Evolutionary conservation across 2,329 filamentous ascomycete genomes (phyloP).

Genomic region (Stachybotrys echinatus): DNA sequence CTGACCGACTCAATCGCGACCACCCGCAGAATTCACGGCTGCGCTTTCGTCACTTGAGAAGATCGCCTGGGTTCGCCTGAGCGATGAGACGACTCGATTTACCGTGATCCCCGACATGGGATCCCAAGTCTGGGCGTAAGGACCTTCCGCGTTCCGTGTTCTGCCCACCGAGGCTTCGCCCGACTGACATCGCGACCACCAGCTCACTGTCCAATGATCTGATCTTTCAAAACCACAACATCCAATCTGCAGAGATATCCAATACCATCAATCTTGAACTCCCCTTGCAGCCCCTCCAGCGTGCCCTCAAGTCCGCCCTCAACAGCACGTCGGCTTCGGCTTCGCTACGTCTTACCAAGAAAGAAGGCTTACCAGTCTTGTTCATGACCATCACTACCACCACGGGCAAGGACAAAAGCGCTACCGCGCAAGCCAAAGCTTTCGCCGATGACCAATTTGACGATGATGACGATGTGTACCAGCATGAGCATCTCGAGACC

Average conservation of each 20-base stretch:
- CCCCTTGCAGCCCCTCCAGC: slow-evolving; percentile 78
- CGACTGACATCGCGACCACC: slow-evolving; percentile 5
- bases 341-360: slow-evolving; percentile 86
- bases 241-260: slow-evolving; percentile 74
- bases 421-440: slow-evolving; percentile 21
- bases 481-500: slow-evolving; percentile 48
- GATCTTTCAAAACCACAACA: slow-evolving; percentile 79
- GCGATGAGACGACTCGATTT: slow-evolving; percentile 83
- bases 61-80: slow-evolving; percentile 85
- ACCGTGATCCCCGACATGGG: slow-evolving; percentile 93
- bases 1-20: background rate
- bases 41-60: slow-evolving; percentile 67
- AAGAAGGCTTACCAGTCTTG: slow-evolving; percentile 78
- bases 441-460: slow-evolving; percentile 32
- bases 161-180: background rate
- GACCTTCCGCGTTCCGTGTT: slow-evolving; percentile 10
- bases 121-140: slow-evolving; percentile 92
- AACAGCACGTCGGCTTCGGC: slow-evolving; percentile 78
- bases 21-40: slow-evolving; percentile 51
- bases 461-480: slow-evolving; percentile 39
- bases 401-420: slow-evolving; percentile 43
- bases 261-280: slow-evolving; percentile 97
- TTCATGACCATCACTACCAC: slow-evolving; percentile 85
- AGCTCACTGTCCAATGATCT: slow-evolving; percentile 65
- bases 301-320: slow-evolving; percentile 84